Percentiles rank a stretch among this genome's conserved stretches.
Conservation (phyloP, 2,329 filamentous ascomycete genomes). For the Cladobotryum protrusum region DNA sequence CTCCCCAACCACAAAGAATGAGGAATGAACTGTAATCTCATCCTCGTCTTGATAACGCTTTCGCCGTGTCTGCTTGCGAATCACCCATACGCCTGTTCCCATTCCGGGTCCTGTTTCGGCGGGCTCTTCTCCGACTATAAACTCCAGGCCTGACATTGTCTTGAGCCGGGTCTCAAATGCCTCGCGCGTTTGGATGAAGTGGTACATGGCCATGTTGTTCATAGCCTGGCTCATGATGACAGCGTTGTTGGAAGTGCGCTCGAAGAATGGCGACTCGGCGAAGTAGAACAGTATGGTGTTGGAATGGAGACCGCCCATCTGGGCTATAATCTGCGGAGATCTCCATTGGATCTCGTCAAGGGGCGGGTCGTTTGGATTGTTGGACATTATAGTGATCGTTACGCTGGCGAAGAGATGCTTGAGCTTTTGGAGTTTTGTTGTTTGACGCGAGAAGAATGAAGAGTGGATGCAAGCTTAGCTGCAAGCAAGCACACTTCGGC, state of each 20-base stretch:
- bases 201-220: conserved; percentile 53
- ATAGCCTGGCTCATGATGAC: conserved; percentile 56
- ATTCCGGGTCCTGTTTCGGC: conserved; percentile 58
- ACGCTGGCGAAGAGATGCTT: not conserved
- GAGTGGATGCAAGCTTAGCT: too few relatives aligned
- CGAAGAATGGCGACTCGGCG: conserved; percentile 61
- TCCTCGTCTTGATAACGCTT: conserved; percentile 51
- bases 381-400: not conserved
- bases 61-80: conserved; percentile 59
- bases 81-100: conserved; percentile 63
- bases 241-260: conserved; percentile 61
- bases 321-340: conserved; percentile 41
- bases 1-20: conserved; percentile 60
- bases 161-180: conserved; percentile 56
- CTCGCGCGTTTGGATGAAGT: conserved; percentile 54
- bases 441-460: too few relatives aligned
- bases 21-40: conserved; percentile 52
- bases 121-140: conserved; percentile 58
- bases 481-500: too few relatives aligned
- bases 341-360: conserved; percentile 65
- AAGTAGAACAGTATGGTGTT: conserved; percentile 65
- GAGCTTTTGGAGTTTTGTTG: not conserved
- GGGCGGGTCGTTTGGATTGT: conserved; percentile 41
- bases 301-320: conserved; percentile 55
- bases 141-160: conserved; percentile 62